Evolutionary conservation across 2,329 filamentous ascomycete species (phyloP), one percentile per base, ranked within the genome.

Genomic region (Venturia asperata): DNA sequence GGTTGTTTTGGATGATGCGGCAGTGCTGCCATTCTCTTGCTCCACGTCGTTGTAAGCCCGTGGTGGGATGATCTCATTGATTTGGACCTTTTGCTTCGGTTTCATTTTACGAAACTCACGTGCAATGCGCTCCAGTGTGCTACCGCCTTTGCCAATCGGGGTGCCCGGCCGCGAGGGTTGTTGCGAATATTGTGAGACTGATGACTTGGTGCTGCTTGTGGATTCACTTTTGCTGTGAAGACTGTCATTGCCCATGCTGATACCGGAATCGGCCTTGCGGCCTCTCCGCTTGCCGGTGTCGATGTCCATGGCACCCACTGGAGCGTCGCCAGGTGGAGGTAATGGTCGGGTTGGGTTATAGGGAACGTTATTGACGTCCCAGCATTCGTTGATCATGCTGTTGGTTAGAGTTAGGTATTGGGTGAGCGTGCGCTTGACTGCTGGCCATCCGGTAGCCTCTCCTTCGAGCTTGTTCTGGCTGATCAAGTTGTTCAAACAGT

Each of bases 181-280:
- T 72, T 72, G 62, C 63, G 69, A 30, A 15, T 21, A 37, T 19
- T 42, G 24, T 13, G 63, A 64, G 13, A 58, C 37, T 37, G 64
- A 17, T 17, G 64, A 66, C 39, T 67, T 70, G 66, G 65, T 68
- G 52, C 68, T 68, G 64, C 69, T 77, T 37, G 76, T 76, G 11
- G 74, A 74, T 39, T 75, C 72, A 39, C 72, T 73, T 42, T 63
- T 66, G 52, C 73, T 73, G 30, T 72, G 47, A 1, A 66, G 68
- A 1, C 76, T 76, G 24, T 49, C 64, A 11, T 24, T 15, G 62
- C 77, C 78, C 70, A 87, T 86, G 73, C 84, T 86, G 66, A 87
- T 82, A 24, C 85, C 85, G 3, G 85, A 87, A 71, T 87, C 85
- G 27, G 82, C 82, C 74, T 86, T 87, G 70, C 84, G 80, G 60